A percentile compares a stretch with the other conserved stretches of the same genome.
These are phyloP conservation scores for Metarhizium rileyi DNA, from an alignment of 2,329 filamentous ascomycete genomes.

Conservation along the genomic window DNA sequence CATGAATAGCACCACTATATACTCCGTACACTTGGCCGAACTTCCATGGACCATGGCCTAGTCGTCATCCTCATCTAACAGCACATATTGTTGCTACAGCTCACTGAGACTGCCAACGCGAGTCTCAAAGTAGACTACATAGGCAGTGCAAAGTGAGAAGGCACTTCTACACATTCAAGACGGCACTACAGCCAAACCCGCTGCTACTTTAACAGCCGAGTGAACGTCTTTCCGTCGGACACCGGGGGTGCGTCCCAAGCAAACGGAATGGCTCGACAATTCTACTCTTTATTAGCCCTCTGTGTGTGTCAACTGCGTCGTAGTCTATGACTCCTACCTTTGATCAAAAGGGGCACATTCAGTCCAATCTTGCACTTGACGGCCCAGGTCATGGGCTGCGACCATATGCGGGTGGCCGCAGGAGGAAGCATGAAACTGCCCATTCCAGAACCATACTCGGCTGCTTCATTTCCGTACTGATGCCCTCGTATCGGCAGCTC, in stretches of 20 bases:
- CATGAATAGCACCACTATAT: background rate
- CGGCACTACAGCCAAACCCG: slow-evolving; percentile 8
- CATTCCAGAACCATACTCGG: background rate
- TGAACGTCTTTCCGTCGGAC: slow-evolving; percentile 29
- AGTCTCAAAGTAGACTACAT: background rate
- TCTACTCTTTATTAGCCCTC: slow-evolving; percentile 17
- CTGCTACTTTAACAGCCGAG: slow-evolving; percentile 19
- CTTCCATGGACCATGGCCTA: too few species aligned
- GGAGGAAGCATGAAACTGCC: slow-evolving; percentile 4
- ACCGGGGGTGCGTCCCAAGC: slow-evolving; percentile 29
- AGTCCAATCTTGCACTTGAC: slow-evolving; percentile 24
- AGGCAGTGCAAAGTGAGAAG: background rate
- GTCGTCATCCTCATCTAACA: background rate
- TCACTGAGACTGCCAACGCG: background rate
- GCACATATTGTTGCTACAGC: background rate
- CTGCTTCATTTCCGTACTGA: background rate
- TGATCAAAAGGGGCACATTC: slow-evolving; percentile 23
- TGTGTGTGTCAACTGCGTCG: too few species aligned
- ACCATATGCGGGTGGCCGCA: slow-evolving; percentile 7
- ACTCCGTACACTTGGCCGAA: too few species aligned
- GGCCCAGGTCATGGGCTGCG: slow-evolving; percentile 11
- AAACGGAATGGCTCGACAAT: slow-evolving; percentile 25
- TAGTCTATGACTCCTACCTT: too few species aligned
- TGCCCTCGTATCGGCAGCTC: background rate
- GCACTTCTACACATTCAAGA: background rate